A percentile compares a stretch with the other conserved stretches of the same genome.
phyloP scores from a whole-genome alignment of 176 grass and related monocot species.

The Lolium perenne region DNA sequence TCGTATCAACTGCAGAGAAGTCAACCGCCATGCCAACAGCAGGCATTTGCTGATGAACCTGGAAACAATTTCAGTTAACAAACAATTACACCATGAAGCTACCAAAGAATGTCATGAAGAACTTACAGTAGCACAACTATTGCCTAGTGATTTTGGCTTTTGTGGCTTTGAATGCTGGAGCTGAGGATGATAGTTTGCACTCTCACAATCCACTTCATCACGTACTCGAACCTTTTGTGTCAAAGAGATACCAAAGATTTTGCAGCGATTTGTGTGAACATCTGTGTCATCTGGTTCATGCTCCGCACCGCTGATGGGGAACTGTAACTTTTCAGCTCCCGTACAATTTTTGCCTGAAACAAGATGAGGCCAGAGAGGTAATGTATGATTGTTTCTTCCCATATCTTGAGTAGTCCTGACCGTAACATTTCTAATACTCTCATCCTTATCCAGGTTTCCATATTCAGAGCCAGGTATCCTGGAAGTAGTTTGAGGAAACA shows the following conservation, averaged over 20 bases:
- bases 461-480: constrained; percentile 38
- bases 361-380: constrained; percentile 51
- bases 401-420: constrained; percentile 28
- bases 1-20: constrained; percentile 52
- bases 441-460: constrained; percentile 36
- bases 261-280: constrained; percentile 53
- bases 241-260: constrained; percentile 73
- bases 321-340: constrained; percentile 41
- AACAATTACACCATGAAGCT: constrained; percentile 35
- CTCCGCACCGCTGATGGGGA: constrained; percentile 28
- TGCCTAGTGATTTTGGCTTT: constrained; percentile 48
- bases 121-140: constrained; percentile 57
- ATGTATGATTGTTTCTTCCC: constrained; percentile 46
- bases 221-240: constrained; percentile 51
- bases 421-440: constrained; percentile 34
- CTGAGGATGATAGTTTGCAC: constrained; percentile 34
- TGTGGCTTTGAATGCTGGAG: constrained; percentile 49
- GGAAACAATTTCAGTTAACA: constrained; percentile 7
- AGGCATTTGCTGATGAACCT: constrained; percentile 59
- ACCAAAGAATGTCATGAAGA: constrained; percentile 12
- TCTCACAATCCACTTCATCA: constrained; percentile 39
- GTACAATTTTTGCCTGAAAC: constrained; percentile 37
- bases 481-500: constrained; percentile 53
- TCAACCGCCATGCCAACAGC: constrained; percentile 53
- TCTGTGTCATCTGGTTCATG: constrained; percentile 45